Conservation (phyloP, 2,329 filamentous ascomycete genomes). For the Sarocladiaceae sp. region DNA sequence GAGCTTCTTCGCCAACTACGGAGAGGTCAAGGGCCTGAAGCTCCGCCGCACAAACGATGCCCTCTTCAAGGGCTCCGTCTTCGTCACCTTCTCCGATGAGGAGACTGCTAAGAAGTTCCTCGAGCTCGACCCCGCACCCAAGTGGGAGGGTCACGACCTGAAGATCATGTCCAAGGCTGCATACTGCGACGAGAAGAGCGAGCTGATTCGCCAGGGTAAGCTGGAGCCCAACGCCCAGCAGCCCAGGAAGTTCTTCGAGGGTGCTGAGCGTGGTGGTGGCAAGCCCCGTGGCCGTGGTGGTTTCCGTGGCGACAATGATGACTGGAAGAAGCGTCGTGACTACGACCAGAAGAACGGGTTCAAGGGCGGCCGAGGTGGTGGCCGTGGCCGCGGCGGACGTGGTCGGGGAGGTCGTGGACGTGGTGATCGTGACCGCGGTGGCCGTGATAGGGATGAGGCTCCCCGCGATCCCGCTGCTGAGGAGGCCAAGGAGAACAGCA, state of each 20-base stretch:
- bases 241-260: conserved; percentile 46
- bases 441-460: conserved; percentile 22
- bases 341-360: conserved; percentile 59
- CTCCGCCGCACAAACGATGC: conserved; percentile 72
- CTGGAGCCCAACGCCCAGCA: conserved; percentile 52
- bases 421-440: conserved; percentile 29
- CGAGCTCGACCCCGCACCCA: conserved; percentile 71
- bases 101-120: conserved; percentile 79
- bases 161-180: conserved; percentile 82
- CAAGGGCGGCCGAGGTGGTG: conserved; percentile 41
- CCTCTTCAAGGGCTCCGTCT: conserved; percentile 93
- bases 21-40: conserved; percentile 75
- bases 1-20: conserved; percentile 80
- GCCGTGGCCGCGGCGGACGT: conserved; percentile 35
- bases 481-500: conserved; percentile 34
- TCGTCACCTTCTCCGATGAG: conserved; percentile 83
- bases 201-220: conserved; percentile 67
- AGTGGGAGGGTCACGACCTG: conserved; percentile 70
- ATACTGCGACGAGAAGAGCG: conserved; percentile 75
- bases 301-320: conserved; percentile 34
- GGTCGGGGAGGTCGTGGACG: conserved; percentile 39
- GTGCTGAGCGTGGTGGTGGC: conserved; percentile 27
- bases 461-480: conserved; percentile 9
- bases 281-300: conserved; percentile 33
- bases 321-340: conserved; percentile 63